Evolutionary conservation across 129 eudicot genomes (phyloP).

Genomic region (Flaveria sonorensis): DNA sequence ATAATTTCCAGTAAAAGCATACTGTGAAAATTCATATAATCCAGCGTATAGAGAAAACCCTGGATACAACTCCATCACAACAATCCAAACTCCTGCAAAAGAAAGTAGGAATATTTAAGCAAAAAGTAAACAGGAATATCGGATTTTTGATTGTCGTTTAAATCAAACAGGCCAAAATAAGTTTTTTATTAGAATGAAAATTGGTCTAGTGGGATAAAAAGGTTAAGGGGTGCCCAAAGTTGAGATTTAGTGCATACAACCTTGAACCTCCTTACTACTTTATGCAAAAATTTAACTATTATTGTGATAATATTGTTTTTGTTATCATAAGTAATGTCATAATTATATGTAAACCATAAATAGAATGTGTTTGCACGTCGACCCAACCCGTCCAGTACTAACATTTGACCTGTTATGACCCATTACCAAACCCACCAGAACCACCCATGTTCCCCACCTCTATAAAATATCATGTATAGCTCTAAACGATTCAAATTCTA

Average conservation of each 20-base stretch:
- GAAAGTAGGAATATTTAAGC: not conserved
- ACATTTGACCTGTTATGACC: not conserved
- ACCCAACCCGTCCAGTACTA: not conserved
- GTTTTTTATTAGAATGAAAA: not conserved
- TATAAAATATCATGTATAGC: not conserved
- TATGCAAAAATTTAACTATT: not conserved
- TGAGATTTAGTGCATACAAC: not conserved
- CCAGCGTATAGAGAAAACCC: constrained; percentile 86
- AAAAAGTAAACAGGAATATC: not conserved
- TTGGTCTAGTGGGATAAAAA: not conserved
- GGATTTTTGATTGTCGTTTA: not conserved
- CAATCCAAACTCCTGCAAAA: constrained; percentile 74
- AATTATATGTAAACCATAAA: not conserved
- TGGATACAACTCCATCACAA: constrained; percentile 80
- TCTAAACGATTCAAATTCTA: not conserved
- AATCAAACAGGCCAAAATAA: not conserved
- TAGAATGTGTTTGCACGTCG: not conserved
- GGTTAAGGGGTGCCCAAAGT: not conserved
- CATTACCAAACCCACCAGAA: not conserved
- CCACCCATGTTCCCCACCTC: not conserved
- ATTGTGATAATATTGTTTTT: not conserved
- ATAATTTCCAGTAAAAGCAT: constrained; percentile 52
- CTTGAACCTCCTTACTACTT: not conserved
- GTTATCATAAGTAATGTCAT: not conserved
- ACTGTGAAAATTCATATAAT: constrained; percentile 76